Evolutionary conservation across 1,284 basidiomycete genomes (phyloP).

Genomic region (Ceratobasidium sp.): DNA sequence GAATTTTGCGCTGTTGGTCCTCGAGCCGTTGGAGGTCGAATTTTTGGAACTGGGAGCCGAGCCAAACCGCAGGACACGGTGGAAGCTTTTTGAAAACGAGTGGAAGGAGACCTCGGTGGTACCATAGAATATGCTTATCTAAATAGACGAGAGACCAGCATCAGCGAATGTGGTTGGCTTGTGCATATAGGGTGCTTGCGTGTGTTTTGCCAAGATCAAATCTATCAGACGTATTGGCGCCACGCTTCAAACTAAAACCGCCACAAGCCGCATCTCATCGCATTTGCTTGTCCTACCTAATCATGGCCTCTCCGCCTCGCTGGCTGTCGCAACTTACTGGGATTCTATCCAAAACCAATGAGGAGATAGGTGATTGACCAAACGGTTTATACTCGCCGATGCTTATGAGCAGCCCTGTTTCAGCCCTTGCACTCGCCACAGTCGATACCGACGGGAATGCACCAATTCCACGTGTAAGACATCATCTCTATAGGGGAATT

Average conservation of each 20-base stretch:
- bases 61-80: conserved; percentile 27
- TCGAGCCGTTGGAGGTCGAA: conserved; percentile 50
- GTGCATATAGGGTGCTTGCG: no score
- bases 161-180: no score
- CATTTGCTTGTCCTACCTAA: neutral
- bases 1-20: conserved; percentile 49
- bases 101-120: conserved; percentile 3
- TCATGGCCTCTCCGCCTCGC: conserved; percentile 17
- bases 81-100: conserved; percentile 5
- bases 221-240: no score
- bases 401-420: neutral
- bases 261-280: no score
- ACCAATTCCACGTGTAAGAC: conserved; percentile 25
- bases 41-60: conserved; percentile 44
- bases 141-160: neutral
- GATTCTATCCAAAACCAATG: conserved; percentile 1
- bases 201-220: neutral
- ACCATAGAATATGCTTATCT: neutral
- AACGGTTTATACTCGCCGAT: neutral
- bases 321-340: conserved; percentile 21
- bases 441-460: conserved; percentile 4
- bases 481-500: conserved; percentile 16
- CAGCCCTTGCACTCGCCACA: conserved; percentile 20
- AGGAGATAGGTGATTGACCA: neutral
- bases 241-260: neutral